Evolutionary conservation across 1,284 basidiomycete genomes (phyloP).

Genomic region (Cerrena zonata): DNA sequence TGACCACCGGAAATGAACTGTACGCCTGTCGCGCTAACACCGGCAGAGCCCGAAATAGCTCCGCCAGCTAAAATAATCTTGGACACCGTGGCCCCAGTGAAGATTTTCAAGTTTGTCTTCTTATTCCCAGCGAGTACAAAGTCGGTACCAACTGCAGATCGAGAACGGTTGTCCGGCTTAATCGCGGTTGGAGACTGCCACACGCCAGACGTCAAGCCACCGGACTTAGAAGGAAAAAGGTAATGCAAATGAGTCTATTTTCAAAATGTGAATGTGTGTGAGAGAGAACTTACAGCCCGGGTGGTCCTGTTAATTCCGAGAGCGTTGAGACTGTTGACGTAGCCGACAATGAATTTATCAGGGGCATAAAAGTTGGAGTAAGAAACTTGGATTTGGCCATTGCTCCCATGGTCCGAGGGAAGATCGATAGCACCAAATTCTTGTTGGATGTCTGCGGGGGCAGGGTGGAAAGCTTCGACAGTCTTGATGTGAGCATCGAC

Average conservation of each 20-base stretch:
- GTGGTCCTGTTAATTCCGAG: not conserved
- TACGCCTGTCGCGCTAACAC: not conserved
- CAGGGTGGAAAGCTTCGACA: conserved; percentile 12
- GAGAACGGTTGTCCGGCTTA: not conserved
- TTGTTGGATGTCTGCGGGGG: conserved; percentile 12
- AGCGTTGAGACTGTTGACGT: not conserved
- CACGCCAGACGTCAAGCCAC: not conserved
- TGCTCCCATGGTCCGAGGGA: not conserved
- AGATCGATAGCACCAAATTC: conserved; percentile 3
- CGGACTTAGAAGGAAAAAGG: too few relatives aligned
- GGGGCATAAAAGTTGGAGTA: not conserved
- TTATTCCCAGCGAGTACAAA: not conserved
- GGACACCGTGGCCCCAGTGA: not conserved
- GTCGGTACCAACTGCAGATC: not conserved
- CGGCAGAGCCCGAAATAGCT: not conserved
- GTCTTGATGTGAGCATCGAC: not conserved
- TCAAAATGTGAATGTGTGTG: too few relatives aligned
- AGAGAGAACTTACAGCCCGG: not conserved
- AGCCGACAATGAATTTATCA: not conserved
- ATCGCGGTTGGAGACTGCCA: not conserved
- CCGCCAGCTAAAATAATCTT: not conserved
- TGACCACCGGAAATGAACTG: not conserved
- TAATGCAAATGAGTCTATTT: too few relatives aligned
- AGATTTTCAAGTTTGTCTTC: not conserved
- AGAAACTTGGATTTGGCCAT: not conserved